phyloP scores from a whole-genome alignment of 1,139 yeast genomes.

The Lodderomyces pseudojiufengensis region DNA sequence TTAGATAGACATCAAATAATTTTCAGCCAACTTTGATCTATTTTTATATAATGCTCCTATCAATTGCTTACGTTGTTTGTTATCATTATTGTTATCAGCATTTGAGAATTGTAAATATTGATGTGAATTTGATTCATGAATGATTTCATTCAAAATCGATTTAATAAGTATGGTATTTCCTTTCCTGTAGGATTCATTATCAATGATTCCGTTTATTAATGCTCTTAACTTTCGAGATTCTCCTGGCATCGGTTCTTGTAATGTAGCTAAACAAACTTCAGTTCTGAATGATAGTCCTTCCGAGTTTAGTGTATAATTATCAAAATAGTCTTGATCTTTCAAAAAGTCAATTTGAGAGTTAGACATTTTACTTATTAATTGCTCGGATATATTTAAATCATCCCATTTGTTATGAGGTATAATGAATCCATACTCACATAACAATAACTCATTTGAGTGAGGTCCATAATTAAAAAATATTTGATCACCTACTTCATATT shows the following conservation, averaged over 20 bases:
- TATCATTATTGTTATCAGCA: slow-evolving; percentile 15
- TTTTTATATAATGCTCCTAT: slow-evolving; percentile 25
- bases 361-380: slow-evolving; percentile 22
- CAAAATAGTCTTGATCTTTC: slow-evolving; percentile 53
- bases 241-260: slow-evolving; percentile 43
- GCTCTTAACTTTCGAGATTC: slow-evolving; percentile 28
- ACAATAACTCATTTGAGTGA: slow-evolving; percentile 74
- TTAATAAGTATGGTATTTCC: slow-evolving; percentile 27
- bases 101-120: slow-evolving; percentile 17
- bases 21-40: slow-evolving; percentile 21
- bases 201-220: slow-evolving; percentile 38
- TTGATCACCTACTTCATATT: slow-evolving; percentile 50
- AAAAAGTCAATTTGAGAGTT: slow-evolving; percentile 33
- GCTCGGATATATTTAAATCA: slow-evolving; percentile 56
- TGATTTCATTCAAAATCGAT: slow-evolving; percentile 30
- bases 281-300: slow-evolving; percentile 66
- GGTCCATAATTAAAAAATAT: slow-evolving; percentile 79
- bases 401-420: slow-evolving; percentile 62
- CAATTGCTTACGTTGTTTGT: slow-evolving; percentile 10
- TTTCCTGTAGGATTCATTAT: slow-evolving; percentile 38
- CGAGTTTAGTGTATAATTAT: slow-evolving; percentile 63
- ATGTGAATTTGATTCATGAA: slow-evolving; percentile 19
- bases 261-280: slow-evolving; percentile 66
- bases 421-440: slow-evolving; percentile 85
- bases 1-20: slow-evolving; percentile 2